These are phyloP conservation scores for Pleurotus salmoneostramineus DNA, from an alignment of 768 basidiomycete species.

Conservation along the genomic window DNA sequence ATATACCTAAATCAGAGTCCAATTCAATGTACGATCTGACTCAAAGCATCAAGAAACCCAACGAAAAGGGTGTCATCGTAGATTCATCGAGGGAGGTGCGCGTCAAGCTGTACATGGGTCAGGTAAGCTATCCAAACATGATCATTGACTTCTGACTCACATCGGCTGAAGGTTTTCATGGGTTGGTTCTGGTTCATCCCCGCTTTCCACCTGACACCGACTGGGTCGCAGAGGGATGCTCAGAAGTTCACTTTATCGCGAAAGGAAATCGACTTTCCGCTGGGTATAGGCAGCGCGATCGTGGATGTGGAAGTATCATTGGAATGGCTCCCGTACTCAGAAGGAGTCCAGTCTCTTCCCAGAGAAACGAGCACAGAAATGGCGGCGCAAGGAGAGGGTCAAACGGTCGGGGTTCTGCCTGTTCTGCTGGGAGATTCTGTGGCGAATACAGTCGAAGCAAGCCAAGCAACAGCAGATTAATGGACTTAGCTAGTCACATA, in stretches of 20 bases:
- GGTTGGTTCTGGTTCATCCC: slow-evolving; percentile 90
- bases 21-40: slow-evolving; percentile 41
- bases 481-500: no score
- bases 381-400: neutral
- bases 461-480: slow-evolving; percentile 2
- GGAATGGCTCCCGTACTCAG: slow-evolving; percentile 32
- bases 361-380: slow-evolving; percentile 1
- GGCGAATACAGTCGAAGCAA: neutral
- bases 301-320: slow-evolving; percentile 65
- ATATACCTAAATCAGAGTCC: slow-evolving; percentile 33
- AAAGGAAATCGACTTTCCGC: slow-evolving; percentile 73
- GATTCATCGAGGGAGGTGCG: slow-evolving; percentile 68
- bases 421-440: neutral
- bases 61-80: slow-evolving; percentile 46
- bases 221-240: slow-evolving; percentile 11
- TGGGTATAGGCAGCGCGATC: slow-evolving; percentile 67
- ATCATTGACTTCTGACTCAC: neutral
- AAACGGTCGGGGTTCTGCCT: neutral
- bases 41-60: slow-evolving; percentile 13
- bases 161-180: slow-evolving; percentile 53
- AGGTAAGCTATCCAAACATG: slow-evolving; percentile 33
- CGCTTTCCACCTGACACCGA: slow-evolving; percentile 69
- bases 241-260: slow-evolving; percentile 42
- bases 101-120: slow-evolving; percentile 69
- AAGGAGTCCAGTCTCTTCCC: neutral